A percentile compares a stretch with the other conserved stretches of the same genome.
Evolutionary conservation across 148 eudicot genomes (phyloP).

Genomic region (Camellia lanceoleosa): DNA sequence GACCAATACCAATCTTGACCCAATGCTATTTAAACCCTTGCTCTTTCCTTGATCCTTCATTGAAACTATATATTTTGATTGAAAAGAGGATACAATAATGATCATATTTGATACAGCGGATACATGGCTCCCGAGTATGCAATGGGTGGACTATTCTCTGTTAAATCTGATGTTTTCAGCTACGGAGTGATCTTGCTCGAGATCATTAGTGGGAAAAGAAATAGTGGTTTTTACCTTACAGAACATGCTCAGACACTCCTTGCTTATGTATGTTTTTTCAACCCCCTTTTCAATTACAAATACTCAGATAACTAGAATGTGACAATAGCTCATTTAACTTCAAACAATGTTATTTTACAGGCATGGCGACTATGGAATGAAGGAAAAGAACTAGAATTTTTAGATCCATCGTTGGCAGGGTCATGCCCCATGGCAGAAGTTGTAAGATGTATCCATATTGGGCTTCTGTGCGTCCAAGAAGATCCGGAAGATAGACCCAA

Average conservation of each 20-base stretch:
- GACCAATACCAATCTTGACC: too few relatives aligned
- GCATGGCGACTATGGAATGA: conserved; percentile 29
- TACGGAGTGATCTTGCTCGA: conserved; percentile 41
- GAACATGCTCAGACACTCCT: conserved; percentile 27
- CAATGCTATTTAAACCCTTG: too few relatives aligned
- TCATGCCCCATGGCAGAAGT: background rate
- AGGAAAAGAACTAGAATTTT: background rate
- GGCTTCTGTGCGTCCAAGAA: conserved; percentile 13
- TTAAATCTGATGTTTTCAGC: conserved; percentile 41
- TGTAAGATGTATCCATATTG: background rate
- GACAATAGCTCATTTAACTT: background rate
- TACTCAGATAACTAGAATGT: background rate
- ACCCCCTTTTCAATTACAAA: background rate
- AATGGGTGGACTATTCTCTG: conserved; percentile 38
- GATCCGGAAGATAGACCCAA: conserved; percentile 12
- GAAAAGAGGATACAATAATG: background rate
- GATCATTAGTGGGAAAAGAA: conserved; percentile 34
- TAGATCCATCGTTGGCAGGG: background rate
- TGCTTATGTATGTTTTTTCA: conserved; percentile 27
- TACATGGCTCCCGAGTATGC: conserved; percentile 52
- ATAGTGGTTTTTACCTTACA: conserved; percentile 14
- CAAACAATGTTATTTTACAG: background rate
- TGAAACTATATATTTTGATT: background rate
- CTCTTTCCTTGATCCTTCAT: background rate
- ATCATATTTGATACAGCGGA: conserved; percentile 31